A percentile compares a stretch with the other conserved stretches of the same genome.
Conservation (phyloP, 1,284 basidiomycete genomes). For the Austroboletus niveus region DNA sequence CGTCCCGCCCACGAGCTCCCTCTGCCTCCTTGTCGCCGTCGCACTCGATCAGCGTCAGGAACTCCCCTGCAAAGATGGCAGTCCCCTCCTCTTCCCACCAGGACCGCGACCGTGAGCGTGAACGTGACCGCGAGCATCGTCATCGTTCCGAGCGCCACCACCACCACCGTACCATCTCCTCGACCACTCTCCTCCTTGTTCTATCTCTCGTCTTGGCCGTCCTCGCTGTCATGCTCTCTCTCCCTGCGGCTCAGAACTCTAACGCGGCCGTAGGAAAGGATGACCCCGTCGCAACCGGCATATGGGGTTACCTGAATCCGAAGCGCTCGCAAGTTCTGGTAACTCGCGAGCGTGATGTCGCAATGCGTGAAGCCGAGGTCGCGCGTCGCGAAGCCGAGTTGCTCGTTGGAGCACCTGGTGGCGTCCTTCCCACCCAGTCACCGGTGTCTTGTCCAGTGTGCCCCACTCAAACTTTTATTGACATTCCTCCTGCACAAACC, state of each 20-base stretch:
- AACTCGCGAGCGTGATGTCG: slow-evolving; percentile 70
- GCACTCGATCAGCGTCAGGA: slow-evolving; percentile 53
- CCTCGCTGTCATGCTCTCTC: slow-evolving; percentile 79
- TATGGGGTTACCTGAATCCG: slow-evolving; percentile 70
- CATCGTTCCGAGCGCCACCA: slow-evolving; percentile 61
- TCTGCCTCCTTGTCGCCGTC: slow-evolving; percentile 72
- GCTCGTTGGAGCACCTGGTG: slow-evolving; percentile 74
- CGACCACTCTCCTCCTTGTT: slow-evolving; percentile 81
- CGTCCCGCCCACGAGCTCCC: slow-evolving; percentile 53
- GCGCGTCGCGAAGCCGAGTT: slow-evolving; percentile 82
- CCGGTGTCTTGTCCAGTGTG: slow-evolving; percentile 56
- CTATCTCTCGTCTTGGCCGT: slow-evolving; percentile 80
- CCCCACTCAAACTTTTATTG: slow-evolving; percentile 46
- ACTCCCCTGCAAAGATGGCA: slow-evolving; percentile 67
- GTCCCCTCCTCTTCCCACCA: slow-evolving; percentile 80
- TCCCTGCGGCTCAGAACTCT: slow-evolving; percentile 51
- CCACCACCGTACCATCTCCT: slow-evolving; percentile 80
- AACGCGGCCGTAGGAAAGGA: slow-evolving; percentile 34
- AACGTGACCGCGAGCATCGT: slow-evolving; percentile 48
- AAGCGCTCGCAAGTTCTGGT: slow-evolving; percentile 77
- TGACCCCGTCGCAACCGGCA: slow-evolving; percentile 47
- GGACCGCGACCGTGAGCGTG: slow-evolving; percentile 58
- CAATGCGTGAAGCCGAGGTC: slow-evolving; percentile 77
- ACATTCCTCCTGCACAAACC: slow-evolving; percentile 64
- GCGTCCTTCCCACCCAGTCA: slow-evolving; percentile 57